Evolutionary conservation across 106 monocot species (phyloP).

Genomic region (Phalaenopsis equestris): DNA sequence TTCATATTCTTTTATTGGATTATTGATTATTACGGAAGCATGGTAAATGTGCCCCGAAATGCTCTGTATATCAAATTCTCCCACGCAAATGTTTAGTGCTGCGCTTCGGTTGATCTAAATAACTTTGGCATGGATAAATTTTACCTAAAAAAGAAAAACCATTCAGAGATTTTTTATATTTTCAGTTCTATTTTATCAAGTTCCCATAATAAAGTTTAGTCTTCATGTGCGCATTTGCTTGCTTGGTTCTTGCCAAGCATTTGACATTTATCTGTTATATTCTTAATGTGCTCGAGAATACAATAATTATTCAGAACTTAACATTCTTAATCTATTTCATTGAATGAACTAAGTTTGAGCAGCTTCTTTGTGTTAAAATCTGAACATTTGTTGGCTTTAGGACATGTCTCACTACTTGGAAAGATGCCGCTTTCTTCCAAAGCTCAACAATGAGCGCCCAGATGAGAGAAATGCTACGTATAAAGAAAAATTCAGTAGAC

Average conservation of each 20-base stretch:
- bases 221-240: background rate
- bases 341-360: too few relatives aligned
- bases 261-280: too few relatives aligned
- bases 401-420: constrained; percentile 64
- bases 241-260: too few relatives aligned
- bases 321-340: too few relatives aligned
- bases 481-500: constrained; percentile 76
- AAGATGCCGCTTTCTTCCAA: constrained; percentile 86
- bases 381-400: constrained; percentile 21
- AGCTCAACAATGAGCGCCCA: constrained; percentile 82
- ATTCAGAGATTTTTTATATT: background rate
- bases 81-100: background rate
- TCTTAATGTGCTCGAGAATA: too few relatives aligned
- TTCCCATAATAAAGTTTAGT: background rate
- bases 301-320: too few relatives aligned
- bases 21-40: background rate
- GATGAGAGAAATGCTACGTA: constrained; percentile 63
- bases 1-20: background rate
- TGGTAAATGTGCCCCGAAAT: background rate
- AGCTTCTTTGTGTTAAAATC: background rate
- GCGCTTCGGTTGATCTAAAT: background rate
- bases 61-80: background rate
- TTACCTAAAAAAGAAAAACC: background rate
- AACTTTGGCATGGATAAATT: background rate
- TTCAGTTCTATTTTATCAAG: background rate